These are phyloP conservation scores for Hypoxylon sp. DNA, from an alignment of 2,329 filamentous ascomycete genomes.

Conservation along the genomic window DNA sequence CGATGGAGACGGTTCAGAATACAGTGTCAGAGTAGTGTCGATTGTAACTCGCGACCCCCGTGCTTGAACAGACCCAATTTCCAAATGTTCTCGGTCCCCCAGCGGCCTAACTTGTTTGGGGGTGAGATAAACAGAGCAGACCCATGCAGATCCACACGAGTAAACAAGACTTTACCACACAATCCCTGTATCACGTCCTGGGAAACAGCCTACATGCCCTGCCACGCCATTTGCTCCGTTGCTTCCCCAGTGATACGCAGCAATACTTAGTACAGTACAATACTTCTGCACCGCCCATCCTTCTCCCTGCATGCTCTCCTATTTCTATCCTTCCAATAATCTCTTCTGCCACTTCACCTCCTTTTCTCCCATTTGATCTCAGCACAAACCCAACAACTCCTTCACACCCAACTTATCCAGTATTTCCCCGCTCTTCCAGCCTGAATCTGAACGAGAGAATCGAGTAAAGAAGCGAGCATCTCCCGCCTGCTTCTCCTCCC, in stretches of 20 bases:
- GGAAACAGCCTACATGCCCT: constrained; percentile 35
- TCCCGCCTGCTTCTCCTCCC: constrained; percentile 57
- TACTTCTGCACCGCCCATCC: constrained; percentile 43
- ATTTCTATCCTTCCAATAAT: constrained; percentile 55
- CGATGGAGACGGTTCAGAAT: too few relatives aligned
- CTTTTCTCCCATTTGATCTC: constrained; percentile 52
- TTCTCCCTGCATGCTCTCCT: constrained; percentile 46
- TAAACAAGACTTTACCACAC: constrained; percentile 51
- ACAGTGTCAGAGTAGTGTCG: constrained; percentile 37
- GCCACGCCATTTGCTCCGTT: constrained; percentile 46
- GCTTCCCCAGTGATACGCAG: constrained; percentile 21
- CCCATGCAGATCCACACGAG: constrained; percentile 45
- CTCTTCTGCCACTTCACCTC: constrained; percentile 53
- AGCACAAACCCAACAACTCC: constrained; percentile 46
- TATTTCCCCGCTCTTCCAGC: constrained; percentile 55
- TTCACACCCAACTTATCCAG: constrained; percentile 53
- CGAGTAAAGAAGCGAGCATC: constrained; percentile 55
- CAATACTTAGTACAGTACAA: constrained; percentile 44
- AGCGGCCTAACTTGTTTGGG: constrained; percentile 45
- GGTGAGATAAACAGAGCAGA: constrained; percentile 49
- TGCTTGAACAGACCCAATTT: constrained; percentile 34
- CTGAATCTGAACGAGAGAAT: constrained; percentile 54
- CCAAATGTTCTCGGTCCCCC: constrained; percentile 27
- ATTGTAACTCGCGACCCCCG: constrained; percentile 36
- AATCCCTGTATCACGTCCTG: constrained; percentile 46